Base-by-base conservation (phyloP, 1,284 basidiomycete species). In the Amylostereum areolatum region DNA sequence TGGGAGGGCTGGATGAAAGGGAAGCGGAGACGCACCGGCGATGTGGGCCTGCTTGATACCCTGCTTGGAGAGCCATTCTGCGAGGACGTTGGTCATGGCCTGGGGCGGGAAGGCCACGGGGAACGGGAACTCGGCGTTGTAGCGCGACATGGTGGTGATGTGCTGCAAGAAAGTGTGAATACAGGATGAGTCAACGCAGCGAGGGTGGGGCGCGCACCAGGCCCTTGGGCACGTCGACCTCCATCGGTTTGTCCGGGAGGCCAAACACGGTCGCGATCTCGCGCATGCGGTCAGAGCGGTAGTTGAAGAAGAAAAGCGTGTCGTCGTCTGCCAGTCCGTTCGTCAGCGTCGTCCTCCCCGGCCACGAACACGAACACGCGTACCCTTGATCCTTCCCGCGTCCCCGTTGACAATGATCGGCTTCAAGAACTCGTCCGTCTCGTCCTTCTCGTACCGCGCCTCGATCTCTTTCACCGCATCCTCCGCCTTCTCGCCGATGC, bases 301-400 rank as follows among this genome's bases (percentile, higher is more conserved):
- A 95, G 75, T 96, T 96, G 82, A 94, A 96, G 71, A 89, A 85
- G 78, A 93, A 95, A 7, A 95, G 61, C 0, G 92, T 93, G 65
- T 94, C 92, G 44, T 66, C 68, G 32, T 84, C 82, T 68, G 39
- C 25, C 29, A 24, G 12, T 12, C 11, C 33, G 41, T 35, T 43
- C 11, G 18, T 12, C 32, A 5, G 31, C 18, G 9, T 36, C 10
- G 25, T 32, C 35, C 18, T 18, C 18, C 18, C 18, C 18, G 18
- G 18, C 18, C 45, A 40, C 35, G 25, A 51, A 57, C 57, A 35
- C 29, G 46, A 8, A 34, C 25, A 10, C 29, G 29, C 59, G 8
- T 51, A 87, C 89, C 86, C 67, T 93, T 85, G 62, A 95, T 83
- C 44, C 91, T 74, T 5, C 88, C 87, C 42, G 83, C 80, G 18